Base-by-base conservation (phyloP, 169 alveolate genomes). In the Eimeria sp. region DNA sequence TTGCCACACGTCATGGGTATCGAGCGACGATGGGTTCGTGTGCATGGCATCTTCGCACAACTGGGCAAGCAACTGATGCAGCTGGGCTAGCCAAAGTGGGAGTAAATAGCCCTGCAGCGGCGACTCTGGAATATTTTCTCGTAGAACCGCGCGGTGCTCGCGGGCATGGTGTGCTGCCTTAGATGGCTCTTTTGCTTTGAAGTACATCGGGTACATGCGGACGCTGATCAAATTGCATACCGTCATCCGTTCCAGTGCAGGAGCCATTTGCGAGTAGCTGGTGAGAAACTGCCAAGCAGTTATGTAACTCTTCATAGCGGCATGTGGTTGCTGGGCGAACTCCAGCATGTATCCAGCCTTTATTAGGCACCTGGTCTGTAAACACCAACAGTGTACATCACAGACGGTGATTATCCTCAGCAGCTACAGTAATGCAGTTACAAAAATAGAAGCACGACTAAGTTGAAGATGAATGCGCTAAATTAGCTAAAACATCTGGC, bases 271-370 rank as follows among this genome's bases (percentile, higher is more conserved):
- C 47, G 89, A 34, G 82, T 94, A 88, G 67, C 88, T 72, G 63
- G 96, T 94, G n/a, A 94, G 96, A 63, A 94, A 67, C 89, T 94
- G 96, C 96, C 96, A 94, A 6, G 96, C 96, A n/a, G 96, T 73
- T 45, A 94, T 94, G 82, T 82, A 94, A 61, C 86, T 82, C 78
- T 94, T 94, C 96, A 94, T 94, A n/a, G 96, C 96, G 61, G 89
- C 96, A 82, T 94, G 96, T n/a, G 94, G 96, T 73, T 94, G 96
- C 20, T 76, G 94, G 4, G 94, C 96, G 49, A 94, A 82, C 82
- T 94, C 96, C 89, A 94, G 82, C 96, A 94, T 84, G 51, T 83
- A 82, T 76, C 96, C 96, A 22, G 96, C 96, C 96, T 94, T 94
- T 89, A 94, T 89, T 30, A 94, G 80, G 82, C 94, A 51, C 40